Evolutionary conservation across 352 stramenopile genomes (phyloP), one percentile per base, ranked within the genome.

Genomic region (Globisporangium sylvaticum): DNA sequence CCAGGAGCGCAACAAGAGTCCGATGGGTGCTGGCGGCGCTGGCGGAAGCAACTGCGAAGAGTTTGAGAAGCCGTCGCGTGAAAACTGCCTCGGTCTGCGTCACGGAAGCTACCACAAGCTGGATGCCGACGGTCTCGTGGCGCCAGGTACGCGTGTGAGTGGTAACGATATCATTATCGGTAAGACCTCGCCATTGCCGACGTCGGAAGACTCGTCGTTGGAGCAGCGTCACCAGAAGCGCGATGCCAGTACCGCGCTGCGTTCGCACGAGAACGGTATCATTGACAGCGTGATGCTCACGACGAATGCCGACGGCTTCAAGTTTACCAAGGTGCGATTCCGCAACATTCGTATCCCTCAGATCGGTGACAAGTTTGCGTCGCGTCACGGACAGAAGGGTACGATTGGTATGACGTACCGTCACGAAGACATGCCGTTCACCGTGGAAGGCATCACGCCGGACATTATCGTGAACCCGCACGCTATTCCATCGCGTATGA

Each of bases 391-490:
- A 71, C 88, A 96, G 74, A 96, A 96, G 73, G 88, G 88, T 69
- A 99, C 97, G 39, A 99, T 99, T 76, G 97, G 98, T 69, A 99
- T 99, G 97, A 99, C 96, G 27, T 99, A 99, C 75, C 91, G 93
- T 31, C 97, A 99, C 75, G 97, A 99, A 76, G 98, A 99, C 75
- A 99, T 99, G 98, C 98, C 98, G 37, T 99, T 99, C 78, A 99
- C 96, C 22, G 87, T 95, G n/a, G 95, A 99, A 72, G 88, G 98
- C 32, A 99, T 99, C 72, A 97, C 96, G 2, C 98, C 98, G 2
- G 98, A 99, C 80, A 99, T 99, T 67, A 98, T 99, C 75, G 97
- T 99, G 37, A 99, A 99, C 82, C 98, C 98, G 15, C 98, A 99
- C 85, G 98, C 97, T 68, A 99, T 99, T 92, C 98, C 98, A 59